Evolutionary conservation across 2,329 filamentous ascomycete species (phyloP).

Genomic region (Colletotrichum sp.): DNA sequence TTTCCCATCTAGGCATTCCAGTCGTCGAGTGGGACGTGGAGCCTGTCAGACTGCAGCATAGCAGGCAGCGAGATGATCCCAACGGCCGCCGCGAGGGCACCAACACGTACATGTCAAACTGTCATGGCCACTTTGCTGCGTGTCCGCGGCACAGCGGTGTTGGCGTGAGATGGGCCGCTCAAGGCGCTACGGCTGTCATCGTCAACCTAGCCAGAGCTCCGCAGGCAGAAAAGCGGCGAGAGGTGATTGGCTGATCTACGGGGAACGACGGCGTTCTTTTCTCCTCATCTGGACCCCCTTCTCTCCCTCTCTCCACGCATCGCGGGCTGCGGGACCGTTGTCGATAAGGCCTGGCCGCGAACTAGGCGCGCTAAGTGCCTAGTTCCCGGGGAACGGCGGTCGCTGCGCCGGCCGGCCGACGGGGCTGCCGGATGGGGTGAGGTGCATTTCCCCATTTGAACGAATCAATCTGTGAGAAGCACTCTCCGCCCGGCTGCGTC

Average conservation of each 20-base stretch:
- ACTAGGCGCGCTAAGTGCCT: background rate
- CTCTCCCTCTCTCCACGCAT: background rate
- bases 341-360: background rate
- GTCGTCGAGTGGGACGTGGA: background rate
- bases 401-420: background rate
- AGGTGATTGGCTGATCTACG: background rate
- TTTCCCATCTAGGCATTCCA: background rate
- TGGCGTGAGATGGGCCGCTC: background rate
- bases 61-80: background rate
- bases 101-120: background rate
- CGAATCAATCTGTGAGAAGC: background rate
- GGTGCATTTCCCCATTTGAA: background rate
- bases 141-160: background rate
- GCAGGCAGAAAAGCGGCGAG: background rate
- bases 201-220: background rate
- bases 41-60: background rate
- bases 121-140: background rate
- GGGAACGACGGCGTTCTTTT: conserved; percentile 2
- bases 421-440: background rate
- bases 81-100: background rate
- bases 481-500: background rate
- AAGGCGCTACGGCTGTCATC: background rate
- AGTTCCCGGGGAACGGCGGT: conserved; percentile 10
- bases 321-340: background rate
- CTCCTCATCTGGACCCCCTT: background rate